phyloP scores from a whole-genome alignment of 1,284 basidiomycete species.

The Waitea zeae region DNA sequence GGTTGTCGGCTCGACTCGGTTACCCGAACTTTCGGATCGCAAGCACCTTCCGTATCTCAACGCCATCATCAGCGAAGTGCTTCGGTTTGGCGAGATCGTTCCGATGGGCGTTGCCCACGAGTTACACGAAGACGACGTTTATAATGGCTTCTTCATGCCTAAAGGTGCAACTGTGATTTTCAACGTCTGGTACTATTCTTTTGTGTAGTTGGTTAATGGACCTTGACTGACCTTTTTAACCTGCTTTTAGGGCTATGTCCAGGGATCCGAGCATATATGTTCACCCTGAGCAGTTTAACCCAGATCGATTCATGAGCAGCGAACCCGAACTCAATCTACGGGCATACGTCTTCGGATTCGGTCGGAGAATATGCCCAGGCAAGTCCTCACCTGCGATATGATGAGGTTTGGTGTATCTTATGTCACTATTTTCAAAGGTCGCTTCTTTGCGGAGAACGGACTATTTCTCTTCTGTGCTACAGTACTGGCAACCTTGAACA shows the following conservation, averaged over 20 bases:
- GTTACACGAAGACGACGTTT: conserved; percentile 4
- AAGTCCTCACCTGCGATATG: too few relatives aligned
- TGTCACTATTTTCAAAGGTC: too few relatives aligned
- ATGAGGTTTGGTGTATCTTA: too few relatives aligned
- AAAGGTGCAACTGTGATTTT: conserved; percentile 9
- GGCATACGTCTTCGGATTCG: too few relatives aligned
- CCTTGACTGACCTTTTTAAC: not conserved
- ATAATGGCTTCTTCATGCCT: conserved; percentile 10
- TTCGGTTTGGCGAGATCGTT: conserved; percentile 8
- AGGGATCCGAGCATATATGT: conserved; percentile 9
- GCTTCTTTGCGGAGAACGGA: too few relatives aligned
- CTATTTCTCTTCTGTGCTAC: too few relatives aligned
- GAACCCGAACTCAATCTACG: too few relatives aligned
- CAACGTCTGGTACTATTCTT: conserved; percentile 10
- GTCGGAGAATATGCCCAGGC: too few relatives aligned
- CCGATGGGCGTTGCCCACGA: conserved; percentile 9
- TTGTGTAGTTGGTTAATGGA: not conserved
- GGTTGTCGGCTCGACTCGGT: conserved; percentile 16
- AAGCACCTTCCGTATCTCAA: conserved; percentile 16
- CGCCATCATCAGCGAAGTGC: conserved; percentile 19
- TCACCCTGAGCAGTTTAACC: conserved; percentile 9
- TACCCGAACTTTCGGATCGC: conserved; percentile 17
- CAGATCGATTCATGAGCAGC: conserved; percentile 10
- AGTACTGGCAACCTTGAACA: too few relatives aligned
- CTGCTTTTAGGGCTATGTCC: conserved; percentile 8